Evolutionary conservation across 2,329 filamentous ascomycete species (phyloP).

Genomic region (Paecilomyces sp.): DNA sequence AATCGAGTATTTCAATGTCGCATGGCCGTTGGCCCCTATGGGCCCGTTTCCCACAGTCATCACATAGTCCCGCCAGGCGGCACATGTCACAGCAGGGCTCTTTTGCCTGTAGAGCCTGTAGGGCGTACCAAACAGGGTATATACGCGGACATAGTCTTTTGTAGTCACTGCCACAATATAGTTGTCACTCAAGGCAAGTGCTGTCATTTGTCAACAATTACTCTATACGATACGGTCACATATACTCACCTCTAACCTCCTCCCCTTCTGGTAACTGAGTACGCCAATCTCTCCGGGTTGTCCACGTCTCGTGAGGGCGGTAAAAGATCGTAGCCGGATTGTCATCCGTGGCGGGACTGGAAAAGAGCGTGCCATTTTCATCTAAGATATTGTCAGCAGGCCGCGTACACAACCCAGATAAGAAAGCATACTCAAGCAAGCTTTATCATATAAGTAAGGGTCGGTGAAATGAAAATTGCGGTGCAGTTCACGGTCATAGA

Average conservation of each 20-base stretch:
- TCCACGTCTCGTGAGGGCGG: slow-evolving; percentile 95
- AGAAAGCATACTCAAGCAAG: slow-evolving; percentile 61
- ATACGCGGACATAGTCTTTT: slow-evolving; percentile 82
- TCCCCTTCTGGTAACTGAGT: slow-evolving; percentile 84
- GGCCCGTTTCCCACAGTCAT: slow-evolving; percentile 91
- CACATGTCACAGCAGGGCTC: slow-evolving; percentile 86
- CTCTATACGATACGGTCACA: neutral
- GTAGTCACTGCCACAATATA: slow-evolving; percentile 87
- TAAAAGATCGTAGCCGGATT: slow-evolving; percentile 86
- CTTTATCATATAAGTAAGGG: slow-evolving; percentile 91
- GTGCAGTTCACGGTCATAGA: slow-evolving; percentile 89
- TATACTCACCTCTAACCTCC: slow-evolving; percentile 52
- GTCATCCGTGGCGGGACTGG: slow-evolving; percentile 61
- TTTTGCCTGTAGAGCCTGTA: slow-evolving; percentile 88
- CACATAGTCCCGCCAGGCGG: slow-evolving; percentile 93
- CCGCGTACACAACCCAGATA: neutral
- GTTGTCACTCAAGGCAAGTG: slow-evolving; percentile 84
- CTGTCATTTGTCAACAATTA: slow-evolving; percentile 23
- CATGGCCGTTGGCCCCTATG: slow-evolving; percentile 67
- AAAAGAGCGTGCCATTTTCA: slow-evolving; percentile 78
- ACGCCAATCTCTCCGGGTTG: slow-evolving; percentile 80
- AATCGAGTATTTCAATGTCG: slow-evolving; percentile 80
- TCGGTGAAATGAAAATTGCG: slow-evolving; percentile 97
- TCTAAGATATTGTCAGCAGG: slow-evolving; percentile 33
- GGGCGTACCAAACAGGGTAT: slow-evolving; percentile 85